phyloP scores from a whole-genome alignment of 1,284 basidiomycete genomes.

The Mycocalia duriaeana region DNA sequence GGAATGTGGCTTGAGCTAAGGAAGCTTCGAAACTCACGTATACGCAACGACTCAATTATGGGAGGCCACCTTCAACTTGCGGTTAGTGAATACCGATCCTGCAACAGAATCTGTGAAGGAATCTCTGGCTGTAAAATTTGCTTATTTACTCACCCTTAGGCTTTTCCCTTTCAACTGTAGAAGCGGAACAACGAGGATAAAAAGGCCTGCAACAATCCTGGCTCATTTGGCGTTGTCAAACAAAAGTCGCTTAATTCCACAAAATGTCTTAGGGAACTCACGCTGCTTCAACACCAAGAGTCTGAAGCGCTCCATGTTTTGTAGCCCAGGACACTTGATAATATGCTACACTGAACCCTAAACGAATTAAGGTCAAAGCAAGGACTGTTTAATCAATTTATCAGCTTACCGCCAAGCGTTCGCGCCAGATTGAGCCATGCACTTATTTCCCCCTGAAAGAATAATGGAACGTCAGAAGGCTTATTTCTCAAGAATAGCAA shows the following conservation, averaged over 20 bases:
- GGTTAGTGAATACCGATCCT: no score
- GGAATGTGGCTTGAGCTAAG: no score
- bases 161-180: conserved; percentile 43
- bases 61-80: no score
- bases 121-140: background rate
- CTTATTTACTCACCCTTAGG: conserved; percentile 34
- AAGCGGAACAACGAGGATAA: conserved; percentile 46
- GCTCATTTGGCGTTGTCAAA: no score
- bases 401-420: conserved; percentile 42
- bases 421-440: conserved; percentile 57
- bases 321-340: conserved; percentile 60
- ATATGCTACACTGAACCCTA: conserved; percentile 57
- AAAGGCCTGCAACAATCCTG: conserved; percentile 47
- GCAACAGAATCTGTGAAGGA: no score
- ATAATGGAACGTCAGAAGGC: background rate
- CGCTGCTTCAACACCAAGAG: conserved; percentile 57
- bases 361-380: background rate
- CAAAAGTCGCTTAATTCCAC: no score
- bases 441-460: conserved; percentile 46
- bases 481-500: background rate
- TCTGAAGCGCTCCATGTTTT: conserved; percentile 49
- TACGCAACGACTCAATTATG: no score
- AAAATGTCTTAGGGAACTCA: conserved; percentile 21
- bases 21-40: no score
- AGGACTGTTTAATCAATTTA: background rate